These are phyloP conservation scores for Sporisorium iseilematis-ciliati DNA, from an alignment of 1,284 basidiomycete genomes.

Conservation along the genomic window DNA sequence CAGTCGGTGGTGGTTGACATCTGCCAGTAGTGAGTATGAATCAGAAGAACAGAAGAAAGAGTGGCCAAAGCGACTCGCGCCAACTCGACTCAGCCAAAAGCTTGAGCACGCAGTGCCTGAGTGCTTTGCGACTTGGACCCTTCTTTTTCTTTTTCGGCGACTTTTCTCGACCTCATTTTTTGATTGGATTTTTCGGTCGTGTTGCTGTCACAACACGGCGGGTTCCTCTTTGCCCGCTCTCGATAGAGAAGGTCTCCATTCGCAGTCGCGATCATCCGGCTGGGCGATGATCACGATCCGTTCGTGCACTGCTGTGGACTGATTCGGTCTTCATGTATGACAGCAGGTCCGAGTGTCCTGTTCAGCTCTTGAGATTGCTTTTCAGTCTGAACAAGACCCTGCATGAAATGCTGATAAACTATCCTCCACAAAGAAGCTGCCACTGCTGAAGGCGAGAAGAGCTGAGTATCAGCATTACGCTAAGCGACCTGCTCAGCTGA, in stretches of 20 bases:
- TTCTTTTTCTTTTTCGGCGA: neutral
- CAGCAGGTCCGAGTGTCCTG: too few species aligned
- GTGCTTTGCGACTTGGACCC: neutral
- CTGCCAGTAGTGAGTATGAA: too few species aligned
- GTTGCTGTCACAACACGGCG: neutral
- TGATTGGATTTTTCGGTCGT: neutral
- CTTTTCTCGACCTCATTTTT: conserved; percentile 8
- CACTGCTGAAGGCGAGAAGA: neutral
- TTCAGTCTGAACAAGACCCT: neutral
- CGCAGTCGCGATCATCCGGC: too few species aligned
- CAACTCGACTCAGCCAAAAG: conserved; percentile 6
- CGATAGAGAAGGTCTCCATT: too few species aligned
- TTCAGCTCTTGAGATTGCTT: too few species aligned
- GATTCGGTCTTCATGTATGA: too few species aligned
- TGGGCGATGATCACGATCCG: too few species aligned
- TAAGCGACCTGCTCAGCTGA: conserved; percentile 7
- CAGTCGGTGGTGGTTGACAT: neutral
- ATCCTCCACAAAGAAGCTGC: too few species aligned
- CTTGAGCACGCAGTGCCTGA: neutral
- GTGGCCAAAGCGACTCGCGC: neutral
- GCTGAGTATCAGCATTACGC: conserved; percentile 9
- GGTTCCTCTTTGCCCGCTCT: too few species aligned
- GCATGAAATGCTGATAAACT: neutral
- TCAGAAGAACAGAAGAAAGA: too few species aligned
- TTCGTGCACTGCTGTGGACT: too few species aligned